A percentile compares a stretch with the other conserved stretches of the same genome.
These are phyloP conservation scores for Erodium chrysanthum DNA, from an alignment of 441 rosid genomes.

Conservation along the genomic window DNA sequence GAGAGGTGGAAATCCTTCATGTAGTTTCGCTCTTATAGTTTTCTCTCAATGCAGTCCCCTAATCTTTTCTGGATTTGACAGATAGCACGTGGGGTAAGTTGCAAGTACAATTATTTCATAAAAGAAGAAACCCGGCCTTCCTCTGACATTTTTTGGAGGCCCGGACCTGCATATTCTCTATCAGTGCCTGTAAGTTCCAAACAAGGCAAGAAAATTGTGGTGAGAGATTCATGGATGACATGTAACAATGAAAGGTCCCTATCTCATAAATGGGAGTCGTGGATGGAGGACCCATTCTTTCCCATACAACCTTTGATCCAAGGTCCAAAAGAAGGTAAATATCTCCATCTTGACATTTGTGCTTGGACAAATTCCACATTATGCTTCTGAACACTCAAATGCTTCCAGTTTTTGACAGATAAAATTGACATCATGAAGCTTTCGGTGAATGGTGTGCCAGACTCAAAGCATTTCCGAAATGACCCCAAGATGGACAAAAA, in stretches of 20 bases:
- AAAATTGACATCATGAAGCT: slow-evolving; percentile 27
- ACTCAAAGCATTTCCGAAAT: not conserved
- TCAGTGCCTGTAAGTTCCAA: slow-evolving; percentile 40
- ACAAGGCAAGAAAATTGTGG: slow-evolving; percentile 35
- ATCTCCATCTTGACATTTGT: slow-evolving; percentile 26
- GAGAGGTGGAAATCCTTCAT: not conserved
- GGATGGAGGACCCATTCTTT: slow-evolving; percentile 53
- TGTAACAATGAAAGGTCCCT: slow-evolving; percentile 28
- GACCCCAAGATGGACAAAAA: not conserved
- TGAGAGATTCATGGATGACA: slow-evolving; percentile 77
- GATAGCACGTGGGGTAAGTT: slow-evolving; percentile 60
- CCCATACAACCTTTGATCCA: slow-evolving; percentile 27
- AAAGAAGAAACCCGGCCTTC: slow-evolving; percentile 44
- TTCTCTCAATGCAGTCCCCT: not conserved
- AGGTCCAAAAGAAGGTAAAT: slow-evolving; percentile 47
- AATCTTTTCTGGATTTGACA: slow-evolving; percentile 27
- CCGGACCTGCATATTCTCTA: slow-evolving; percentile 73
- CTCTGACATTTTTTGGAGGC: slow-evolving; percentile 56
- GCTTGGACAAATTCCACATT: slow-evolving; percentile 22
- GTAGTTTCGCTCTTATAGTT: not conserved
- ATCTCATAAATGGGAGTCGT: slow-evolving; percentile 55
- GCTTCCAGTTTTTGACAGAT: slow-evolving; percentile 94
- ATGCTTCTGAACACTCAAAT: slow-evolving; percentile 82
- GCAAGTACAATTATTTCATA: slow-evolving; percentile 71
- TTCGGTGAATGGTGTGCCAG: slow-evolving; percentile 24